Evolutionary conservation across 2,329 filamentous ascomycete genomes (phyloP), one percentile per base, ranked within the genome.

Genomic region (Harringtonia aguacate): DNA sequence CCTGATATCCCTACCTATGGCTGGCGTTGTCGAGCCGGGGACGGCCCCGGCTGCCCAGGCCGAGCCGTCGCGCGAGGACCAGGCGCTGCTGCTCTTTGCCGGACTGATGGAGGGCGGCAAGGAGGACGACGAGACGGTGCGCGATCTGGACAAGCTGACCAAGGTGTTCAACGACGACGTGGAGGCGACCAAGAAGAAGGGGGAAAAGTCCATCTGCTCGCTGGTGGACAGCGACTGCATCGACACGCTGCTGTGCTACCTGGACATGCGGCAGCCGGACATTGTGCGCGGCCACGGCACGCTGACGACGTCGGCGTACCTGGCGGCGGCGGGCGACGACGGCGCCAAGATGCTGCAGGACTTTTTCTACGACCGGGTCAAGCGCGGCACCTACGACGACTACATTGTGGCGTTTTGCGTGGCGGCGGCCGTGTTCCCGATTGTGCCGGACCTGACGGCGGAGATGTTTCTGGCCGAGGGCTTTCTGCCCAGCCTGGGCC

Each of bases 321-420:
- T 95, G 48, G 84, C 90, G 59, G 79, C 81, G 24, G 79, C 84
- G 4, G 78, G 79, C 43, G 77, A 89, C 13, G 72, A 76, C 8
- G 86, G 87, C 4, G 73, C 79, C 51, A 71, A 77, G 51, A 75
- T 81, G 51, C 76, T 95, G 40, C 75, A 77, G 6, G 73, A 75
- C 6, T 90, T 92, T 59, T 84, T 95, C 58, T 80, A 80, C 43
- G 69, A 75, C 15, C 79, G 82, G 43, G 71, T 94, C 15, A 66
- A 75, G 52, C 79, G 82, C 50, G 81, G 81, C 42, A 90, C 84
- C 21, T 86, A 88, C 50, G 89, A 95, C 55, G 86, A 94, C 61
- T 78, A 94, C 52, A 86, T 95, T 44, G 72, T 92, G 40, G 89
- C 89, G 7, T 97, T 95, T 60, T 97, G 89, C 43, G 88, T 89